Conservation (phyloP, 768 basidiomycete species). For the Vararia minispora region DNA sequence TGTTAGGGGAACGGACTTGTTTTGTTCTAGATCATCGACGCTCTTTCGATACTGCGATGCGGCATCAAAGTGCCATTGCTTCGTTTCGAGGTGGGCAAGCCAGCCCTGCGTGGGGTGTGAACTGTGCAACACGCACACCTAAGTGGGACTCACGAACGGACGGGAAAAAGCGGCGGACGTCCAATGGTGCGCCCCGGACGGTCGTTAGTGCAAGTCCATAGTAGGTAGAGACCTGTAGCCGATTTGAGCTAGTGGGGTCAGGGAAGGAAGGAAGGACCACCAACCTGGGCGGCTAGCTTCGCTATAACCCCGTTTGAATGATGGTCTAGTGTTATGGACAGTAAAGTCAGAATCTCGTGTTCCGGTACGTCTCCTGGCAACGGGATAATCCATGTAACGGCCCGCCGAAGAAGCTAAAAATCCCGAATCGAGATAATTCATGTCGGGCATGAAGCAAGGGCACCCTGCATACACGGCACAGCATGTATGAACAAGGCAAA, state of each 20-base stretch:
- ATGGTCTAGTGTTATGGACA: slow-evolving; percentile 2
- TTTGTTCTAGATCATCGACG: slow-evolving; percentile 75
- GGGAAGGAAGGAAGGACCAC: not conserved
- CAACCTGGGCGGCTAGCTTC: slow-evolving; percentile 10
- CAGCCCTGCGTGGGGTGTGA: slow-evolving; percentile 44
- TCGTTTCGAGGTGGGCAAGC: slow-evolving; percentile 73
- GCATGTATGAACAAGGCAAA: no score
- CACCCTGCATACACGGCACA: no score
- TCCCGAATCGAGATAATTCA: no score
- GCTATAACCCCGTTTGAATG: slow-evolving; percentile 12
- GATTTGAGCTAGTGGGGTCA: not conserved
- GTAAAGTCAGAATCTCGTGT: no score
- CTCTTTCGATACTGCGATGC: slow-evolving; percentile 85
- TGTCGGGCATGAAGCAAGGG: no score
- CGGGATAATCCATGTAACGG: no score
- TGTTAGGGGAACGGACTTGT: slow-evolving; percentile 48
- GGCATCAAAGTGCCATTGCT: slow-evolving; percentile 76
- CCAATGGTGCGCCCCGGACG: slow-evolving; percentile 9
- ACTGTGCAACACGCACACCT: not conserved
- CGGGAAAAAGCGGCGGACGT: slow-evolving; percentile 32
- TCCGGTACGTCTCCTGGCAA: no score
- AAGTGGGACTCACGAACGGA: slow-evolving; percentile 29
- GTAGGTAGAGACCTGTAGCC: slow-evolving; percentile 11
- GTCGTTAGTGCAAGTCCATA: slow-evolving; percentile 11
- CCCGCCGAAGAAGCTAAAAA: no score